Conservation (phyloP, 1,139 yeast genomes). For the Taphrina flavorubra region DNA sequence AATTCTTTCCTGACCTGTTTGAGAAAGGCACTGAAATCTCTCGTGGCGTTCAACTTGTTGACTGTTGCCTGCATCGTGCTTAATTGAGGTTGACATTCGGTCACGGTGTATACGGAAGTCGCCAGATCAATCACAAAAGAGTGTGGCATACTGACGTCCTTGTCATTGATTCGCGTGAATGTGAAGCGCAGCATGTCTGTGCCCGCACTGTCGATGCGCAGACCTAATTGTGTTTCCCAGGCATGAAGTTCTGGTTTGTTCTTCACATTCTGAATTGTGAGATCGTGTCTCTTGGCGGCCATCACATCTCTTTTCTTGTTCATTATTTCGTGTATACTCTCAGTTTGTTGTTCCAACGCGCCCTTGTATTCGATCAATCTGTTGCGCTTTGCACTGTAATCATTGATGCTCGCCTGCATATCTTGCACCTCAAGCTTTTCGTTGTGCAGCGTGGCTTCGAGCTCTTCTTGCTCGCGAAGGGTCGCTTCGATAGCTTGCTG, state of each 20-base stretch:
- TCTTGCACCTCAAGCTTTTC: conserved; percentile 35
- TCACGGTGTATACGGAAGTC: conserved; percentile 55
- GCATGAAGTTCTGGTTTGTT: conserved; percentile 42
- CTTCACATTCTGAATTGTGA: conserved; percentile 34
- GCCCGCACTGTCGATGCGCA: conserved; percentile 43
- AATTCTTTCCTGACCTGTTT: conserved; percentile 68
- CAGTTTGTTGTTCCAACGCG: conserved; percentile 24
- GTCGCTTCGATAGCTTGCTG: conserved; percentile 27
- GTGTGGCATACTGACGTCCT: conserved; percentile 30
- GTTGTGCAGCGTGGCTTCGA: conserved; percentile 11
- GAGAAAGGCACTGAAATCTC: conserved; percentile 47
- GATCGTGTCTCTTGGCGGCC: conserved; percentile 24
- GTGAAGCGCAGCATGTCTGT: conserved; percentile 41
- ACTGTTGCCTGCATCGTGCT: conserved; percentile 53
- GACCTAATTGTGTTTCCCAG: conserved; percentile 43
- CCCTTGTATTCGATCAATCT: conserved; percentile 10
- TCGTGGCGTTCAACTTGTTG: conserved; percentile 42
- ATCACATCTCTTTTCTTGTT: conserved; percentile 33
- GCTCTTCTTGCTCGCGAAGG: conserved; percentile 20
- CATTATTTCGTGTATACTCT: conserved; percentile 4
- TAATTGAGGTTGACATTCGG: conserved; percentile 75
- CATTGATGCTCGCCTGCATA: conserved; percentile 25
- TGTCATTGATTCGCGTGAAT: conserved; percentile 41
- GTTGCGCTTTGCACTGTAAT: conserved; percentile 14
- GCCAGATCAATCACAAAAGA: conserved; percentile 36